Base-by-base conservation (phyloP, 805 yeast genomes). In the Scheffersomyces ergatensis region DNA sequence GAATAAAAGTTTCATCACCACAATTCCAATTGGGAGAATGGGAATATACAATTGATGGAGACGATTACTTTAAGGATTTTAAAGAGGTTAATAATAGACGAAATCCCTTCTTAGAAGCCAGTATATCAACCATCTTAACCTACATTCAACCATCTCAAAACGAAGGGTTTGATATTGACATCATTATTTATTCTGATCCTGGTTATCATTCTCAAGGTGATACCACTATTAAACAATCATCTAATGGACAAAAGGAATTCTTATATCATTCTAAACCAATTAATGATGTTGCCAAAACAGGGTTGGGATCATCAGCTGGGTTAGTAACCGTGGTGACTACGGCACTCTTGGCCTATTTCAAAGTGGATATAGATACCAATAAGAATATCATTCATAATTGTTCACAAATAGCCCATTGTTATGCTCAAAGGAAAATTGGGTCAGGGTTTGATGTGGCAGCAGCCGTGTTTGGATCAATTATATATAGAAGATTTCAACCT, bases 401-500 rank as follows among this genome's bases (percentile, higher is more conserved):
- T 20, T 79, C 97, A 0, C 99, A 93, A 59, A 70, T 87, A 7
- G 84, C 96, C 0, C 99, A 93, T 60, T 90, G 97, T 59, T 75
- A 79, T 42, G 98, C 99, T 2, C 99, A 93, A 60, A 87, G 88
- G 24, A 93, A 93, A 61, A 82, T 93, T 19, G 99, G 99, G 0
- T 89, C 97, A 3, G 99, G 99, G 0, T 93, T 93, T 62, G 99
- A 93, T 58, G 95, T 93, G 32, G 98, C 96, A 0, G 83, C 97
- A 19, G 99, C 99, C 0, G 83, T 87, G 0, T 92, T 75, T 61
- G 99, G 99, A 1, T 85, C 96, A 0, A 84, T 90, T 34, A 73
- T 82, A 5, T 93, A 93, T 61, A 73, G 78, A 33, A 70, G 99
- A 45, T 93, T 93, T 54, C 65, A 72, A 2, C 87, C 95, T 0